Evolutionary conservation across 208 protist genomes (phyloP), one percentile per base, ranked within the genome.

Genomic region (Trypanosoma lewisi): DNA sequence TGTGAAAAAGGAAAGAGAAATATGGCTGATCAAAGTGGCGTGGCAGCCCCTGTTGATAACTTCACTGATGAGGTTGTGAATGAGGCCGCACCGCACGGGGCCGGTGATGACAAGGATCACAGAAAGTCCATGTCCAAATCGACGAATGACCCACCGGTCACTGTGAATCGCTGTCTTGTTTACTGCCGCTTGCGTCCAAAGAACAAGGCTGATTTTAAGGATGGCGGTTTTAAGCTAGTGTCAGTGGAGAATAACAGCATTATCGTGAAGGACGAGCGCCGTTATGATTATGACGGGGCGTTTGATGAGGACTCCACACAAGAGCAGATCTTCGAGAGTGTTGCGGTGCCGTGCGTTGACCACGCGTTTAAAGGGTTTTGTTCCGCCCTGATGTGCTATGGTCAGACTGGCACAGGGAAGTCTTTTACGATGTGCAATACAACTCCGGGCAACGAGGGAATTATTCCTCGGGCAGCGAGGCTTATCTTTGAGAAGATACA

Each of bases 401-500:
- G 93, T 0, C 93, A 94, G 70, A 97, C 93, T 9, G 89, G 90
- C 50, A 95, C 93, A 0, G 93, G 93, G 34, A 97, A 97, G 75
- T 89, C 89, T 14, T 95, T 76, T 72, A 97, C 93, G 8, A 94
- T 97, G 92, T 94, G 83, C 72, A 91, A 91, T 67, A 93, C 77
- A 11, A 67, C 80, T n/a, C 73, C 75, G 2, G 80, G 78, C 21
- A 61, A 83, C 12, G 87, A 93, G 56, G 91, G 91, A 55, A 91
- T 96, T 63, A 94, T 96, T 63, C 91, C 91, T 1, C 85, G 91
- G 21, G 75, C 88, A 4, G 85, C 87, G 0, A 59, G 67, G 30
- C 81, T 82, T 70, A 86, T 96, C 45, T 94, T 89, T 72, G 70
- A 80, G 12, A 79, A 65, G 53, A 77, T 91, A 12, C n/a, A 63